phyloP scores from a whole-genome alignment of 331 rosid genomes.

The Prunus yedoensis region DNA sequence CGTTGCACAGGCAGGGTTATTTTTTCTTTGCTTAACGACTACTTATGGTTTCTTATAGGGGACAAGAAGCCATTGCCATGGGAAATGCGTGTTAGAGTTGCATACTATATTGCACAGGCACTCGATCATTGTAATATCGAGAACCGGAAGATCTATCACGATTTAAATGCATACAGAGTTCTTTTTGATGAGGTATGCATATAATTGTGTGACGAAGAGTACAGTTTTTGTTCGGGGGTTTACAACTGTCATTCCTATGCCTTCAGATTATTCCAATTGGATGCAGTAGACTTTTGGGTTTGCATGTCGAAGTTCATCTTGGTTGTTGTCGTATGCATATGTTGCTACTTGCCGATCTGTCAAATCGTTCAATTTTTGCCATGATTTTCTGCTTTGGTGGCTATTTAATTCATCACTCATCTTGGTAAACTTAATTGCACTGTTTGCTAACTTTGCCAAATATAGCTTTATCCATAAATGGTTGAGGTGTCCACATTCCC shows the following conservation, averaged over 20 bases:
- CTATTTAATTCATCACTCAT: not conserved
- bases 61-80: slow-evolving; percentile 84
- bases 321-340: not conserved
- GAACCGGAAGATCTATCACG: slow-evolving; percentile 84
- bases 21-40: not conserved
- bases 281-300: not conserved
- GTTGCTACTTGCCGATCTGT: not conserved
- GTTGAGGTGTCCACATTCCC: not conserved
- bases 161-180: slow-evolving; percentile 82
- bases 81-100: slow-evolving; percentile 96
- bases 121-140: slow-evolving; percentile 82
- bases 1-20: not conserved
- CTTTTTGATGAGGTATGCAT: slow-evolving; percentile 83
- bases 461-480: not conserved
- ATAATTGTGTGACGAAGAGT: not conserved
- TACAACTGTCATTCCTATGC: not conserved
- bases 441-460: not conserved
- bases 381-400: not conserved
- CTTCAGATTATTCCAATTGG: slow-evolving; percentile 1
- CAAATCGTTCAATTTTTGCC: not conserved
- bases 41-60: slow-evolving; percentile 44
- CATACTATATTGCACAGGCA: slow-evolving; percentile 74
- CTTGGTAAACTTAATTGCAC: not conserved
- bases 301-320: not conserved
- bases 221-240: not conserved